A percentile compares a stretch with the other conserved stretches of the same genome.
Evolutionary conservation across 108 stramenopile genomes (phyloP).

Genomic region (Cylindrotheca closterium): DNA sequence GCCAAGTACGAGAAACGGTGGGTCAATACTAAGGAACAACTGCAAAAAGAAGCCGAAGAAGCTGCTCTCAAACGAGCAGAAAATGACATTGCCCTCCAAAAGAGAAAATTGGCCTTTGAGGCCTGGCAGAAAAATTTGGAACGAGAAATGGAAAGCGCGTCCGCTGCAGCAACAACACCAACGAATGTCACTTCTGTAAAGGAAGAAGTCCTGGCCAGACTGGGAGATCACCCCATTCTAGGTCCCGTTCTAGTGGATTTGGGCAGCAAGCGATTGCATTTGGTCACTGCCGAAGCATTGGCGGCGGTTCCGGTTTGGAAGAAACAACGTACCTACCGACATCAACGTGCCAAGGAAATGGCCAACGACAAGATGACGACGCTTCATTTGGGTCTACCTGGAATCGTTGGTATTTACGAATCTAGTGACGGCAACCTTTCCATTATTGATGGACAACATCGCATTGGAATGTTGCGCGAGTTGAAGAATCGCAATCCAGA

Average conservation of each 20-base stretch:
- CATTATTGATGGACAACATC: constrained; percentile 90
- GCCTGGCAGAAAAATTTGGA: constrained; percentile 40
- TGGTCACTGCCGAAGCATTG: constrained; percentile 42
- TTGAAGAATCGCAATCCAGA: constrained; percentile 43
- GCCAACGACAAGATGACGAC: constrained; percentile 69
- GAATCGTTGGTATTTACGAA: constrained; percentile 73
- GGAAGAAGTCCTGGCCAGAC: background rate
- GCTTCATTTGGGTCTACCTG: constrained; percentile 64
- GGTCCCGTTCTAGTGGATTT: constrained; percentile 56
- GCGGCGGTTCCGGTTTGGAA: constrained; percentile 69
- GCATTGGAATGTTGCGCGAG: constrained; percentile 81
- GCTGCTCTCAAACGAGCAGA: constrained; percentile 44
- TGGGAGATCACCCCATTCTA: constrained; percentile 57
- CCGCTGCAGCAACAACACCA: background rate
- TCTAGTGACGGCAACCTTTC: constrained; percentile 55
- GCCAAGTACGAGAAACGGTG: constrained; percentile 16
- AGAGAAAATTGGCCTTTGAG: constrained; percentile 44
- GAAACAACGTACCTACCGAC: constrained; percentile 77
- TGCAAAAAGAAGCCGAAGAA: constrained; percentile 34
- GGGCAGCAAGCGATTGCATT: constrained; percentile 66
- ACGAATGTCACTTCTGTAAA: background rate
- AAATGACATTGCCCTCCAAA: constrained; percentile 37
- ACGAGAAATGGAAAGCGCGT: constrained; percentile 24
- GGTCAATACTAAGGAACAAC: constrained; percentile 26
- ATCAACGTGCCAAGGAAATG: constrained; percentile 69